Base-by-base conservation (phyloP, 2,329 filamentous ascomycete species). In the Graphilbum sp. region DNA sequence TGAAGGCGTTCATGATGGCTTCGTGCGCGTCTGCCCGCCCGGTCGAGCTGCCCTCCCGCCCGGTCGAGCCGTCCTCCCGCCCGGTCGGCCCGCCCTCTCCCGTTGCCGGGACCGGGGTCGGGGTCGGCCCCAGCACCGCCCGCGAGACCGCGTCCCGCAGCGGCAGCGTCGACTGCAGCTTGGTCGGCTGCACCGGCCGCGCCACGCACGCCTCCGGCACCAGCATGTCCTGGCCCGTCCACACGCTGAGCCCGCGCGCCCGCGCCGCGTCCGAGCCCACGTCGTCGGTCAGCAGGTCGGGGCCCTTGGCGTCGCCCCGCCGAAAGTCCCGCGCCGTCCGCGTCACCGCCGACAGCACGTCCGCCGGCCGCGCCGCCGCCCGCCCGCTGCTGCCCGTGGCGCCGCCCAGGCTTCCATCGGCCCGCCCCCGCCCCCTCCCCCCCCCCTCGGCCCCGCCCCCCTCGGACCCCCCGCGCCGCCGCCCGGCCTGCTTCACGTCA, bases 251-350 rank as follows among this genome's bases (percentile, higher is more conserved):
- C 5, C 32, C 38, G 13, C 27, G 41, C 9, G 19, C 21, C 4
- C 32, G 38, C 12, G 17, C 18, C 5, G 16, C 2, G 2, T 23
- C 3, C 3, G 37, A 24, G 27, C 17, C 33, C 10, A 23, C 13
- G 25, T 43, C 40, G 18, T 44, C 45, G 2, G 49, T 48, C 32
- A 50, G 41, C 21, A 47, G 39, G 34, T 49, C 40, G 1, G 41
- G 41, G 15, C 23, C 36, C 35, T 47, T 46, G 35, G 39, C 38
- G 32, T 47, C 41, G 19, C 49, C 49, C 13, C 38, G 43, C 35
- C 38, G 45, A 37, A 50, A 50, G 32, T 49, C 35, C 8, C 16
- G 21, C 11, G 30, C 30, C 10, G 42, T 32, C 17, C 34, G 21
- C 9, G 32, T n/a, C 8, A n/a, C 5, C 13, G 35, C 7, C 7